These are phyloP conservation scores for Phytophthora kernoviae DNA, from an alignment of 352 stramenopile species.

Conservation along the genomic window DNA sequence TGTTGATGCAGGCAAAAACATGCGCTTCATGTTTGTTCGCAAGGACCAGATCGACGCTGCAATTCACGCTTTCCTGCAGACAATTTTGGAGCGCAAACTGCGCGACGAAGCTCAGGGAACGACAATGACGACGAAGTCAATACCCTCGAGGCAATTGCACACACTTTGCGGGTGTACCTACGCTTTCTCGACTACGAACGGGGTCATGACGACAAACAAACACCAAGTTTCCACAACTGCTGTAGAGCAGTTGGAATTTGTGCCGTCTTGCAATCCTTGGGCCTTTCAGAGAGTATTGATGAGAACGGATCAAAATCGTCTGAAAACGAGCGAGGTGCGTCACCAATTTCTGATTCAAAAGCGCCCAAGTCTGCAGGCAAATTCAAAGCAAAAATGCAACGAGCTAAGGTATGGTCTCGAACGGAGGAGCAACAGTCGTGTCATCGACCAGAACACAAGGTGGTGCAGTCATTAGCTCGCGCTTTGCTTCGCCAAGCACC, in stretches of 20 bases:
- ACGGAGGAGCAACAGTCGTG: neutral
- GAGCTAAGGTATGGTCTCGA: conserved; percentile 13
- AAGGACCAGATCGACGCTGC: conserved; percentile 25
- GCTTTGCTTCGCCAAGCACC: conserved; percentile 17
- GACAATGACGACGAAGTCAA: neutral
- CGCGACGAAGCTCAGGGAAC: neutral
- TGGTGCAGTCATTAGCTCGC: conserved; percentile 7
- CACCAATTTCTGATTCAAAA: conserved; percentile 10
- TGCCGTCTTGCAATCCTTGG: conserved; percentile 13
- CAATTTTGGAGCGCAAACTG: conserved; percentile 4
- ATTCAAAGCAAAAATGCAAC: conserved; percentile 23
- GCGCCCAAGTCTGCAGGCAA: neutral
- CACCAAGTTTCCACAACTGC: conserved; percentile 20
- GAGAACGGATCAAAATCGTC: neutral
- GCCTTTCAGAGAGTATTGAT: neutral
- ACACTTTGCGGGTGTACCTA: conserved; percentile 30
- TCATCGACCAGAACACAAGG: conserved; percentile 6
- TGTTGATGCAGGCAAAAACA: conserved; percentile 26
- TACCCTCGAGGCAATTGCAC: conserved; percentile 18
- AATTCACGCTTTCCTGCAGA: conserved; percentile 9
- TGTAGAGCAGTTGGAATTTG: conserved; percentile 31
- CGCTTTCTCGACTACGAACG: conserved; percentile 22
- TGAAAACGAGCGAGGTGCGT: neutral
- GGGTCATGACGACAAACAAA: neutral
- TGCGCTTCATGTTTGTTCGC: conserved; percentile 5